phyloP scores from a whole-genome alignment of 2,329 filamentous ascomycete genomes.

The Xylaria digitata region DNA sequence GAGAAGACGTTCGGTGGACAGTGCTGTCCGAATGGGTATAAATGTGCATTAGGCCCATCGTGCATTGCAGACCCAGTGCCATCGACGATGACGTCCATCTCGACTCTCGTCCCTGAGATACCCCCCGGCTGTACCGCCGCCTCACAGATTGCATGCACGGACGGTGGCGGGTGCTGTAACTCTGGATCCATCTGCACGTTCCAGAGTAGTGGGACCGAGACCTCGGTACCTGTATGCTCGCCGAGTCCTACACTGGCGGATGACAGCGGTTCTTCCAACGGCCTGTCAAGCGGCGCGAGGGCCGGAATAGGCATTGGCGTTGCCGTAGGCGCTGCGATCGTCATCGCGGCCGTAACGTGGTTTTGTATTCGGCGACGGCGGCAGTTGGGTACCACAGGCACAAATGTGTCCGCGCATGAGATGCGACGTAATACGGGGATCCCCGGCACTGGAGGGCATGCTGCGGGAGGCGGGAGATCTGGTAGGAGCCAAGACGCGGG shows the following conservation, averaged over 20 bases:
- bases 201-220: constrained; percentile 54
- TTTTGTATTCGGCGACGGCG: constrained; percentile 57
- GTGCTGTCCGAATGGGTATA: constrained; percentile 61
- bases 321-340: constrained; percentile 55
- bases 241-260: constrained; percentile 43
- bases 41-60: constrained; percentile 53
- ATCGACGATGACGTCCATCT: constrained; percentile 38
- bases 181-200: constrained; percentile 50
- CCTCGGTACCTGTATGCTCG: constrained; percentile 50
- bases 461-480: not conserved
- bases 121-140: constrained; percentile 59
- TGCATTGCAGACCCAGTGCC: constrained; percentile 50
- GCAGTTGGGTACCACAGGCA: constrained; percentile 8
- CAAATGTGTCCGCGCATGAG: constrained; percentile 25
- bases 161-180: constrained; percentile 63
- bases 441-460: no score
- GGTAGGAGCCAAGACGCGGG: constrained; percentile 16
- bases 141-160: constrained; percentile 57
- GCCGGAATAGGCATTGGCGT: constrained; percentile 68
- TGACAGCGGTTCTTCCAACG: constrained; percentile 50
- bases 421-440: constrained; percentile 19
- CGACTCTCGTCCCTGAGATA: constrained; percentile 51
- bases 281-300: constrained; percentile 59
- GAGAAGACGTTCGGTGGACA: constrained; percentile 57
- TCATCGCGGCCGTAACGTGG: constrained; percentile 60